Conservation (phyloP, 768 basidiomycete genomes). For the Wakefieldia striispora region DNA sequence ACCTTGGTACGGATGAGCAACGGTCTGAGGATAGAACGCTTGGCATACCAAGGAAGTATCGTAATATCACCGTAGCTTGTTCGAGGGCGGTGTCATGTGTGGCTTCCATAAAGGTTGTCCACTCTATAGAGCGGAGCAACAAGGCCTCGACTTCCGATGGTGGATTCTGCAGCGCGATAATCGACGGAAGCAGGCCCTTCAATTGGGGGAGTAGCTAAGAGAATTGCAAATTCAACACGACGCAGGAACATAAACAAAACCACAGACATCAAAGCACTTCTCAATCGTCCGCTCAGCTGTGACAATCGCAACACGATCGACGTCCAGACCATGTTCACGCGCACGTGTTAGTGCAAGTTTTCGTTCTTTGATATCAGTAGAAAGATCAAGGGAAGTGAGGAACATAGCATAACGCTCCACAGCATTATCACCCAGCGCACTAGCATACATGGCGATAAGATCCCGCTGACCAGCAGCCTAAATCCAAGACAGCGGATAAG, state of each 20-base stretch:
- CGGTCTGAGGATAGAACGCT: not conserved
- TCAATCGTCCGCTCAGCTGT: conserved; percentile 79
- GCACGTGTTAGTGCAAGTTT: conserved; percentile 70
- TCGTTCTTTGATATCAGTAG: conserved; percentile 62
- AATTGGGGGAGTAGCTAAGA: conserved; percentile 51
- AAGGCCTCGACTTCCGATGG: conserved; percentile 58
- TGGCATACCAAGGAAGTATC: conserved; percentile 82
- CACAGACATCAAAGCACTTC: conserved; percentile 58
- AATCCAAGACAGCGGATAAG: not conserved
- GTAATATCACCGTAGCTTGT: conserved; percentile 83
- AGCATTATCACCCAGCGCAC: conserved; percentile 86
- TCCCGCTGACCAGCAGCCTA: conserved; percentile 76
- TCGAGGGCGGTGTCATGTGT: conserved; percentile 80
- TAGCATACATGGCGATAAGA: conserved; percentile 92
- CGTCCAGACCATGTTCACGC: conserved; percentile 80
- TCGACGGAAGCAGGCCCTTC: conserved; percentile 58
- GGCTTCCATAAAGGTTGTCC: conserved; percentile 76
- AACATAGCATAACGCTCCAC: conserved; percentile 91
- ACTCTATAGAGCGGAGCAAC: conserved; percentile 86
- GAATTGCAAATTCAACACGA: conserved; percentile 8
- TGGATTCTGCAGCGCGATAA: conserved; percentile 54
- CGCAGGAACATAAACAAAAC: conserved; percentile 4
- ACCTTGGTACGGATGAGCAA: conserved; percentile 38
- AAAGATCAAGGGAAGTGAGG: conserved; percentile 72
- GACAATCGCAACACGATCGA: conserved; percentile 72